Base-by-base conservation (phyloP, 2,329 filamentous ascomycete species). In the Ophiostoma sp. region DNA sequence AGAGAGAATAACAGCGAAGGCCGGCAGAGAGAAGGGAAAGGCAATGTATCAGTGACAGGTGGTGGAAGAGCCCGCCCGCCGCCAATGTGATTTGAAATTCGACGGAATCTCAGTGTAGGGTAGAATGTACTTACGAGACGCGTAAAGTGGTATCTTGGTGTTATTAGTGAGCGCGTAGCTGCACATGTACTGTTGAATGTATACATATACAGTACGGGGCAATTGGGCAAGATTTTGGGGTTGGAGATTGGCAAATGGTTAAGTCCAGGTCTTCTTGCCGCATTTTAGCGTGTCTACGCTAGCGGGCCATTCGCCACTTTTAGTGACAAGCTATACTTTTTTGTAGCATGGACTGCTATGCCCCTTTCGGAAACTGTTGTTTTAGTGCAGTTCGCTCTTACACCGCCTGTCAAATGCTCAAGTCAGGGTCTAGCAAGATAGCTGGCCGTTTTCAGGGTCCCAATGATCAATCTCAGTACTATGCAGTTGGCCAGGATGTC, bases 131-230 rank as follows among this genome's bases (percentile, higher is more conserved):
- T n/a, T n/a, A n/a, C 5, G 27, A 62, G 57, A 62, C 57, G 57
- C 57, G 57, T 62, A 33, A 62, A 62, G 57, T 62, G 27, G 57
- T 54, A 20, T 54, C 20, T 7, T 17, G 10, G 13, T 39, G 10
- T 39, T 17, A 60, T 60, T 60, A 33, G 54, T 62, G 57, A 35
- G 27, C 57, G 57, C 27, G 57, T 62, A 62, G 20, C 44, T 44
- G 20, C 35, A 36, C 35, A 48, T 31, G 27, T 31, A 31, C 27
- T 31, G 27, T 31, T 31, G 6, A 2, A 41, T 41, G 39, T 41
- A 8, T 41, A 10, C 5, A 41, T 31, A 31, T 31, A 31, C 27
- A 31, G 27, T 57, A 13, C 7, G n/a, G 52, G 20, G 52, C 52
- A 23, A 27, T 23, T 27, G 52, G 52, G 52, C 52, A 31, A 62